Evolutionary conservation across 2,329 filamentous ascomycete genomes (phyloP).

Genomic region (Aspergillus sp.): DNA sequence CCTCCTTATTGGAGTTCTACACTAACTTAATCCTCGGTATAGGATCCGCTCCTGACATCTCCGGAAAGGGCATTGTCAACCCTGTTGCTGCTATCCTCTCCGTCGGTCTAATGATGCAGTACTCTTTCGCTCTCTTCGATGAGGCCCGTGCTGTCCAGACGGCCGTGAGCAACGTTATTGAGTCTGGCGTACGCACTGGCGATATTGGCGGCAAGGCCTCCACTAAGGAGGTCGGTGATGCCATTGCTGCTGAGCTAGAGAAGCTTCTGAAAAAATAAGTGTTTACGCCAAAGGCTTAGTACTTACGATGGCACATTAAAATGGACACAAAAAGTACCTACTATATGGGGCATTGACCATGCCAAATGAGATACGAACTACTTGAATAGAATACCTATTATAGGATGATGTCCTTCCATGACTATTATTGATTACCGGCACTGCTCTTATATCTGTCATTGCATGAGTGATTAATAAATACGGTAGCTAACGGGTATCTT

Average conservation of each 20-base stretch:
- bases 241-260: constrained; percentile 71
- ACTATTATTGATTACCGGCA: background rate
- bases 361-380: constrained; percentile 27
- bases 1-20: background rate
- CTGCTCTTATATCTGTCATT: background rate
- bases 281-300: background rate
- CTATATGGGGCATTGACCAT: background rate
- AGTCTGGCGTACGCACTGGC: constrained; percentile 73
- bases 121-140: constrained; percentile 76
- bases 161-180: constrained; percentile 77
- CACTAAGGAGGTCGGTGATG: constrained; percentile 81
- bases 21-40: background rate
- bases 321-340: background rate
- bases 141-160: constrained; percentile 79
- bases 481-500: constrained; percentile 7
- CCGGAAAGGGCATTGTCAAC: constrained; percentile 87
- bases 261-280: constrained; percentile 58
- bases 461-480: background rate
- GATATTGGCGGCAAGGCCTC: constrained; percentile 78
- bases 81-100: constrained; percentile 90
- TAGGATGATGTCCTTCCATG: background rate
- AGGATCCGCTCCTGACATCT: constrained; percentile 92
- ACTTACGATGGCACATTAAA: background rate
- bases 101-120: constrained; percentile 92
- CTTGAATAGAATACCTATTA: constrained; percentile 10